Base-by-base conservation (phyloP, 2,329 filamentous ascomycete genomes). In the Calonectria crousiana region DNA sequence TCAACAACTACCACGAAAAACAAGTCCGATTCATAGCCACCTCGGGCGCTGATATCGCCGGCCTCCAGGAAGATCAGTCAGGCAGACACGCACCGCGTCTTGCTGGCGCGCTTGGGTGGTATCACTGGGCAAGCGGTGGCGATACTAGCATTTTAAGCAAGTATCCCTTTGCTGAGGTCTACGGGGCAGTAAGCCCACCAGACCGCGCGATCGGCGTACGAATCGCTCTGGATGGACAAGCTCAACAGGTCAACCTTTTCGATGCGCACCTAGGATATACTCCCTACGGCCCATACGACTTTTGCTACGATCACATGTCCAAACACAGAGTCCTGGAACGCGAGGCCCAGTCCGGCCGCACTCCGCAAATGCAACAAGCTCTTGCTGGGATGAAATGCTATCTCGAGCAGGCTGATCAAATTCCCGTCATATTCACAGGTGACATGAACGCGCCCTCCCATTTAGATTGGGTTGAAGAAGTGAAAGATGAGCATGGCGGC, bases 241-340 rank as follows among this genome's bases (percentile, higher is more conserved):
- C 26, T 28, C 56, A 62, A 28, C 56, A 62, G 13, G 23, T 62
- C 8, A 62, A 62, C 6, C 56, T 62, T 38, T 62, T 26, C 9
- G 56, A 62, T 14, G 56, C 56, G 9, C 56, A 62, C 16, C 26
- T 62, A 3, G 56, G 56, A 13, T 62, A 62, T 28, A 62, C 26
- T 14, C 56, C 56, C 2, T 62, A 62, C 18, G 56, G 56, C 6
- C 56, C 56, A 6, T 62, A 62, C 14, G 56, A 62, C n/a, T 62
- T 62, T 23, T 62, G 56, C 56, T 62, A 62, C 26, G 56, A 62
- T n/a, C 56, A 62, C 56, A 62, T 62, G 56, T 62, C 34, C 23
- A 26, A 41, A 34, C 34, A 41, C 23, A 41, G 41, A 36, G 56
- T 62, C 6, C 23, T 62, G 1, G 36, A 62, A 41, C 56, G 56